Conservation (phyloP, 2,329 filamentous ascomycete species). For the Cercospora sojina region DNA sequence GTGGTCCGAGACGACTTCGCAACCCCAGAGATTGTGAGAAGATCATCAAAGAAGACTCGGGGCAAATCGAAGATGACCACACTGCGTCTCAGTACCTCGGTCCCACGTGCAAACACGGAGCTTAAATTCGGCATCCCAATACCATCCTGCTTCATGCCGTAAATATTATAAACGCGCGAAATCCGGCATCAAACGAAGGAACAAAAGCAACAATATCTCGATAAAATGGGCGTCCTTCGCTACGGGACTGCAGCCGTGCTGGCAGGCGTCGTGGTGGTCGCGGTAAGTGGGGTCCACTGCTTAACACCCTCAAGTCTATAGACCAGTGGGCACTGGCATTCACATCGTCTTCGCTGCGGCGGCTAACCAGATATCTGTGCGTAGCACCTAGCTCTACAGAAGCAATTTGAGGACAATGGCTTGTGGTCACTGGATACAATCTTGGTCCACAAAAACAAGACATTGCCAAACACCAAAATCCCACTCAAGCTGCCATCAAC, state of each 20-base stretch:
- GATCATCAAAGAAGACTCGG: neutral
- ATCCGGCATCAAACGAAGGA: neutral
- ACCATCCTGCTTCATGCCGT: neutral
- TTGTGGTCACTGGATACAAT: constrained; percentile 20
- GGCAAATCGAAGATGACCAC: neutral
- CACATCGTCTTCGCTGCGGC: neutral
- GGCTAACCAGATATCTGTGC: neutral
- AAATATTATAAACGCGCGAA: neutral
- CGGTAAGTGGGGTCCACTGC: neutral
- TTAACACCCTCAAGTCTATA: neutral
- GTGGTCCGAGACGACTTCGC: neutral
- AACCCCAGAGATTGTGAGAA: neutral
- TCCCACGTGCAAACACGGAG: neutral
- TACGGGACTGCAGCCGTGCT: neutral
- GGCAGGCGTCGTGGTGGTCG: neutral
- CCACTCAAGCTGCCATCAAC: constrained; percentile 24
- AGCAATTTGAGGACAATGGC: constrained; percentile 28
- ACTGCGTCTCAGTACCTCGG: neutral
- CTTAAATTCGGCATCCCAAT: neutral
- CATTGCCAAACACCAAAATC: constrained; percentile 26
- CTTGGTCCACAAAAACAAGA: constrained; percentile 20
- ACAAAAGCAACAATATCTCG: neutral
- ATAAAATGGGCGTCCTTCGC: neutral
- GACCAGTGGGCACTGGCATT: neutral
- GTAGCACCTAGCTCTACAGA: constrained; percentile 20